Conservation (phyloP, 2,329 filamentous ascomycete species). For the Hirsutella minnesotensis region DNA sequence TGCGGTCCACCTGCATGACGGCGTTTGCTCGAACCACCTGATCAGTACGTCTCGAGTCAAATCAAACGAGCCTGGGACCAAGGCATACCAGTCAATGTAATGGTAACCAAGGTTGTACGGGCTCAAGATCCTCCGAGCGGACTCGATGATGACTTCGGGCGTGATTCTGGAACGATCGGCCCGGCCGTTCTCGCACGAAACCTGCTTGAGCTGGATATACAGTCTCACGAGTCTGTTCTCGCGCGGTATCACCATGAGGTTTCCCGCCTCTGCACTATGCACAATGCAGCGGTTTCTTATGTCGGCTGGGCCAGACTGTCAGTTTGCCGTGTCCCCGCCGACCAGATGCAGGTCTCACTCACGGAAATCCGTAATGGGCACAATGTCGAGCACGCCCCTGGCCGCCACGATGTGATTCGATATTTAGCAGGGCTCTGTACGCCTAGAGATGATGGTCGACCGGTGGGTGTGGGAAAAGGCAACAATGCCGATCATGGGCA, state of each 20-base stretch:
- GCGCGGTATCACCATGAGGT: slow-evolving; percentile 52
- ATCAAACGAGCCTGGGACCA: slow-evolving; percentile 9
- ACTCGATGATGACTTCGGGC: slow-evolving; percentile 47
- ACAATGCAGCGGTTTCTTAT: slow-evolving; percentile 47
- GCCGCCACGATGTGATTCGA: not conserved
- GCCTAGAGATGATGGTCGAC: too few species aligned
- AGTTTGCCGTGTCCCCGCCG: not conserved
- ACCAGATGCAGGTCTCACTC: slow-evolving; percentile 5
- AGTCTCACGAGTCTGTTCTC: slow-evolving; percentile 51
- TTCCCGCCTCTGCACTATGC: slow-evolving; percentile 42
- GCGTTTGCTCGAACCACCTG: not conserved
- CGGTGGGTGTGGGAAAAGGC: too few species aligned
- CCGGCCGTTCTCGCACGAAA: slow-evolving; percentile 29
- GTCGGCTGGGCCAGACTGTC: slow-evolving; percentile 21
- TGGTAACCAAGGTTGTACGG: slow-evolving; percentile 56
- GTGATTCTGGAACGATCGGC: slow-evolving; percentile 51
- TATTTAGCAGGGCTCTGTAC: not conserved
- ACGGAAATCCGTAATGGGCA: slow-evolving; percentile 39
- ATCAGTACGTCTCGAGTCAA: too few species aligned
- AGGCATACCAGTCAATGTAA: slow-evolving; percentile 50
- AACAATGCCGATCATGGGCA: too few species aligned
- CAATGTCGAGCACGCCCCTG: slow-evolving; percentile 31
- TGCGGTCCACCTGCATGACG: slow-evolving; percentile 11
- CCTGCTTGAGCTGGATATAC: slow-evolving; percentile 50
- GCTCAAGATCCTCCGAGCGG: slow-evolving; percentile 50